Percentiles rank a stretch among this genome's conserved stretches.
phyloP scores from a whole-genome alignment of 129 eudicot species.

The Ambrosia trifida region DNA sequence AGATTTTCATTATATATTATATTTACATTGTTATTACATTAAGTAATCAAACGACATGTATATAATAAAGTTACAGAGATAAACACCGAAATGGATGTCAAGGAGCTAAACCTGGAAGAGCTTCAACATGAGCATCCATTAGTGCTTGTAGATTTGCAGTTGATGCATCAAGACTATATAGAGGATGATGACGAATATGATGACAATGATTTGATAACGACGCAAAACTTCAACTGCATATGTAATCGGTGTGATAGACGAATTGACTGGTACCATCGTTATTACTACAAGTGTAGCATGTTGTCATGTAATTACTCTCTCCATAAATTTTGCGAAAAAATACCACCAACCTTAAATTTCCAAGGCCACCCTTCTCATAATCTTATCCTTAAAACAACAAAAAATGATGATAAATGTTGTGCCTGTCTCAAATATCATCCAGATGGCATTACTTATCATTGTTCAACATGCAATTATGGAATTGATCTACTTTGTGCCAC shows the following conservation, averaged over 20 bases:
- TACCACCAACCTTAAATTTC: not conserved
- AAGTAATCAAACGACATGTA: not conserved
- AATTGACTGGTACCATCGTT: conserved; percentile 18
- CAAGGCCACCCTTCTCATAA: conserved; percentile 10
- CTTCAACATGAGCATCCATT: conserved; percentile 15
- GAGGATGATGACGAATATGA: not conserved
- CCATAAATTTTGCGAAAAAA: conserved; percentile 3
- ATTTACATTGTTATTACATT: not conserved
- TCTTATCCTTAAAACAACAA: conserved; percentile 12
- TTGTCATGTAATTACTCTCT: not conserved
- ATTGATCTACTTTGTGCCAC: conserved; percentile 20
- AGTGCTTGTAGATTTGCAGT: conserved; percentile 3
- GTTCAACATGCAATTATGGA: conserved; percentile 8
- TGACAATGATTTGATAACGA: not conserved
- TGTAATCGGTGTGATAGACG: not conserved
- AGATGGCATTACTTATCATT: conserved; percentile 11
- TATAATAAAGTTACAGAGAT: not conserved
- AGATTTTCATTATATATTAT: not conserved
- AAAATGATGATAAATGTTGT: not conserved
- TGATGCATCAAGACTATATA: conserved; percentile 3
- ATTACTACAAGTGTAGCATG: conserved; percentile 22
- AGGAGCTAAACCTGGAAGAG: conserved; percentile 1
- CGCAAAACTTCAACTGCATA: not conserved
- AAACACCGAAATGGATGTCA: not conserved
- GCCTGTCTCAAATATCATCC: not conserved